Evolutionary conservation across 108 stramenopile species (phyloP), one percentile per base, ranked within the genome.

Genomic region (Nitzschia sp.): DNA sequence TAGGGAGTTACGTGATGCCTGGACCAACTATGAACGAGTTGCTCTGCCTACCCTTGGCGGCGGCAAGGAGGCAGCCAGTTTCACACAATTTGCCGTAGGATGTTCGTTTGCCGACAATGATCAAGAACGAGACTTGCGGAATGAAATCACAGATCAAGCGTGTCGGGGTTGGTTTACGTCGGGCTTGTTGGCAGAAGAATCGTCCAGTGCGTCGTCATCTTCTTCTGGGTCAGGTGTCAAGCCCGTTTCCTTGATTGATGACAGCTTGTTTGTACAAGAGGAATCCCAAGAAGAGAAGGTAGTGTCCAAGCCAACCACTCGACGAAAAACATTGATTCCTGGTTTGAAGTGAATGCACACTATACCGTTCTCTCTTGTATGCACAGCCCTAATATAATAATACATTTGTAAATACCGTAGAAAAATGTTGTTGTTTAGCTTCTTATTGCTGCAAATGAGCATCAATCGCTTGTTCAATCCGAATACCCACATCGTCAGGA

Each of bases 81-180:
- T 93, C 65, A 93, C 86, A 17, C 53, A 87, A 67, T 93, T 93
- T 68, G 92, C 89, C 6, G 92, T 93, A 17, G 92, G 92, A 24
- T 93, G 92, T 43, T 88, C 86, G 10, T 93, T 93, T 75, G 57
- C 84, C 7, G 92, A 93, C 53, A 86, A 41, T 58, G 82, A 86
- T 38, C 52, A 71, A 19, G 92, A 93, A 51, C 71, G 81, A 19
- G 71, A 66, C 15, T 46, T 77, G 11, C 53, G 92, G 7, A 53
- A 50, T 53, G 84, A 90, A 75, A 90, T 93, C 8, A 93, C 71
- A 63, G 92, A 93, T 42, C 87, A 91, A 70, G 92, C 92, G 1
- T 85, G 87, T 46, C 67, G 85, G 22, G 92, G 92, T n/a, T 93
- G 89, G 89, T 86, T 93, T 57, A 76, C 86, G 12, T 71, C 81